Evolutionary conservation across 768 basidiomycete species (phyloP).

Genomic region (Termitomyces sp.): DNA sequence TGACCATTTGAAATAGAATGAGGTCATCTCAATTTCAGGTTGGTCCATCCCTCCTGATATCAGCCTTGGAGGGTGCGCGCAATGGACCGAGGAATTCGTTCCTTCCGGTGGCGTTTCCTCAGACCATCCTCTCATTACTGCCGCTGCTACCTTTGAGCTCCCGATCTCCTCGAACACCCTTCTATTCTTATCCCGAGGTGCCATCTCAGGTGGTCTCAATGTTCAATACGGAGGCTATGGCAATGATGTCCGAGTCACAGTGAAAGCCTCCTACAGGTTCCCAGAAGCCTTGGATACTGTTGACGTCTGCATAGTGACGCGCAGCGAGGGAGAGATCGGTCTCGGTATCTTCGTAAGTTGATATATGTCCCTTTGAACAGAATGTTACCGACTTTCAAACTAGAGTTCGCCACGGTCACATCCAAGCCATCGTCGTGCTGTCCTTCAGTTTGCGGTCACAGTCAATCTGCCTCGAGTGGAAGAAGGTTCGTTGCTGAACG

Average conservation of each 20-base stretch:
- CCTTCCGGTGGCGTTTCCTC: not conserved
- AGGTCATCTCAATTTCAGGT: not conserved
- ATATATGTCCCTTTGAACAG: not conserved
- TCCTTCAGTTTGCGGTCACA: constrained; percentile 21
- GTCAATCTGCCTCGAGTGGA: constrained; percentile 21
- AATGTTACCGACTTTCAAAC: not conserved
- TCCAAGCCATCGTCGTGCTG: constrained; percentile 1
- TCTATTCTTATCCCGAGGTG: constrained; percentile 29
- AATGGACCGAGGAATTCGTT: constrained; percentile 7
- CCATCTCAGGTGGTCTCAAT: constrained; percentile 21
- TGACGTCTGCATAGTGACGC: constrained; percentile 25
- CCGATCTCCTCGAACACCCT: constrained; percentile 25
- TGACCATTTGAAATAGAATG: not conserved
- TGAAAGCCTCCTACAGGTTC: constrained; percentile 22
- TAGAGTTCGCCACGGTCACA: constrained; percentile 17
- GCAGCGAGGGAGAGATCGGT: constrained; percentile 25
- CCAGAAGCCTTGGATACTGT: constrained; percentile 20
- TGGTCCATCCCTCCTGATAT: constrained; percentile 20
- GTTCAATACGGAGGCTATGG: constrained; percentile 19
- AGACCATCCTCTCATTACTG: not conserved
- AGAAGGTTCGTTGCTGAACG: constrained; percentile 21
- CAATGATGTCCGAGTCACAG: constrained; percentile 21
- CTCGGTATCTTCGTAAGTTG: constrained; percentile 32
- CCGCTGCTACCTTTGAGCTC: constrained; percentile 20
- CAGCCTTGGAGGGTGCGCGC: constrained; percentile 16